A percentile compares a stretch with the other conserved stretches of the same genome.
These are phyloP conservation scores for Balamuthia mandrillaris DNA, from an alignment of 208 protist species.

Conservation along the genomic window DNA sequence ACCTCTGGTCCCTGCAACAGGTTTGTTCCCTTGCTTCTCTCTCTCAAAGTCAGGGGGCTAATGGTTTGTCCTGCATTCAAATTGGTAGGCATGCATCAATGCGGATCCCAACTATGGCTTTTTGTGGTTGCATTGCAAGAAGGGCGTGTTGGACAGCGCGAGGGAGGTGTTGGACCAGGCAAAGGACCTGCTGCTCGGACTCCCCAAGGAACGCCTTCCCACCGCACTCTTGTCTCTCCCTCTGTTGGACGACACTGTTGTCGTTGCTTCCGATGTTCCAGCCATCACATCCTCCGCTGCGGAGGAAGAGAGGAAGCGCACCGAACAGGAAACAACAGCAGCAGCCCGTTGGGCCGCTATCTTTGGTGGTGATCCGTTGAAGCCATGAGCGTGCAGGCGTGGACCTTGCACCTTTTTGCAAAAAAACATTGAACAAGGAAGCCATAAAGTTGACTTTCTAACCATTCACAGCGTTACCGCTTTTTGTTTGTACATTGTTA, in stretches of 20 bases:
- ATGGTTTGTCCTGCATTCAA: neutral
- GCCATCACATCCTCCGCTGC: too few relatives aligned
- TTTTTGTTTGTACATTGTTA: too few relatives aligned
- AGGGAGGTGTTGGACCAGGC: slow-evolving; percentile 58
- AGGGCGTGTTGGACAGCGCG: slow-evolving; percentile 47
- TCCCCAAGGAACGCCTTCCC: too few relatives aligned
- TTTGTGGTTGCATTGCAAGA: slow-evolving; percentile 78
- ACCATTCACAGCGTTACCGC: too few relatives aligned
- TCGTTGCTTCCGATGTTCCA: neutral
- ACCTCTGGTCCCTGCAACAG: slow-evolving; percentile 60
- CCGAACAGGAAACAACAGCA: too few relatives aligned
- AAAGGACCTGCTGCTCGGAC: slow-evolving; percentile 39
- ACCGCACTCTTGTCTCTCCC: neutral
- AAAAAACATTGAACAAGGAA: too few relatives aligned
- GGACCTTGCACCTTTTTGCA: too few relatives aligned
- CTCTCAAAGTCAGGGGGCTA: neutral
- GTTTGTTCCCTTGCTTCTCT: neutral
- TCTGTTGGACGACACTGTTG: neutral
- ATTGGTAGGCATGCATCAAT: slow-evolving; percentile 67
- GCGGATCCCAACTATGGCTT: slow-evolving; percentile 82
- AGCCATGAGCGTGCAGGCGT: too few relatives aligned
- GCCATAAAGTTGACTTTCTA: too few relatives aligned
- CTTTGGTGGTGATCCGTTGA: slow-evolving; percentile 26
- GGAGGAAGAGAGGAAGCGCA: too few relatives aligned
- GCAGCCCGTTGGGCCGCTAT: neutral